These are phyloP conservation scores for Wickerhamiella pararugosa DNA, from an alignment of 1,139 yeast species.

Conservation along the genomic window DNA sequence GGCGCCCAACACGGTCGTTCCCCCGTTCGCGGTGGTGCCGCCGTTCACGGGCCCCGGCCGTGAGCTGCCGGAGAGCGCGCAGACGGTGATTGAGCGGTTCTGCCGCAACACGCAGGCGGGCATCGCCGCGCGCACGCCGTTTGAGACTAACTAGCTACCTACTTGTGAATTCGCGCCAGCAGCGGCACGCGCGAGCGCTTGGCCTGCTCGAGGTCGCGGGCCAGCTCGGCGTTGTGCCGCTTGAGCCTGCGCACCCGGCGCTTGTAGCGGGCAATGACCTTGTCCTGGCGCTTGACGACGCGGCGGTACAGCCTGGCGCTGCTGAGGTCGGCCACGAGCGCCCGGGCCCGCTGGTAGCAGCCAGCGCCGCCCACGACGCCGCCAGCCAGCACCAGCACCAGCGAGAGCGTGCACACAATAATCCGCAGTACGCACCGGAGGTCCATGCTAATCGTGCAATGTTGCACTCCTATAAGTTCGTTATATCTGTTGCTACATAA, in stretches of 20 bases:
- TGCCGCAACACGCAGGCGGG: slow-evolving; percentile 23
- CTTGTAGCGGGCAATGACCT: too few relatives aligned
- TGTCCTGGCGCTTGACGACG: too few relatives aligned
- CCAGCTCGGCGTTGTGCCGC: slow-evolving; percentile 53
- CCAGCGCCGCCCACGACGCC: too few relatives aligned
- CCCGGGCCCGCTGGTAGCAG: too few relatives aligned
- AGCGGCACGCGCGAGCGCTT: slow-evolving; percentile 83
- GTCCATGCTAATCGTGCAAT: too few relatives aligned
- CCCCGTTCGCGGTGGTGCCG: slow-evolving; percentile 43
- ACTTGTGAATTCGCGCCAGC: slow-evolving; percentile 28
- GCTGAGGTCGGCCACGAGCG: too few relatives aligned
- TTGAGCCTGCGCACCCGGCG: too few relatives aligned
- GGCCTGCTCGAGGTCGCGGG: slow-evolving; percentile 78
- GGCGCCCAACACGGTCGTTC: slow-evolving; percentile 34
- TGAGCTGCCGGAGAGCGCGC: slow-evolving; percentile 26
- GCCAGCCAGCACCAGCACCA: too few relatives aligned
- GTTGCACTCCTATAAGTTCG: too few relatives aligned
- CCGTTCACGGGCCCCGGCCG: slow-evolving; percentile 39
- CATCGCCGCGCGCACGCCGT: slow-evolving; percentile 12
- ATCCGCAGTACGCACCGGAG: too few relatives aligned
- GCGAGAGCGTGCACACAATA: too few relatives aligned
- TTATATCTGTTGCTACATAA: not conserved
- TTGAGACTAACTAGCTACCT: not conserved
- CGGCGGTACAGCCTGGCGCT: too few relatives aligned
- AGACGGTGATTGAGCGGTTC: slow-evolving; percentile 22